Conservation (phyloP, 352 stramenopile species). For the Pythium periplocum region DNA sequence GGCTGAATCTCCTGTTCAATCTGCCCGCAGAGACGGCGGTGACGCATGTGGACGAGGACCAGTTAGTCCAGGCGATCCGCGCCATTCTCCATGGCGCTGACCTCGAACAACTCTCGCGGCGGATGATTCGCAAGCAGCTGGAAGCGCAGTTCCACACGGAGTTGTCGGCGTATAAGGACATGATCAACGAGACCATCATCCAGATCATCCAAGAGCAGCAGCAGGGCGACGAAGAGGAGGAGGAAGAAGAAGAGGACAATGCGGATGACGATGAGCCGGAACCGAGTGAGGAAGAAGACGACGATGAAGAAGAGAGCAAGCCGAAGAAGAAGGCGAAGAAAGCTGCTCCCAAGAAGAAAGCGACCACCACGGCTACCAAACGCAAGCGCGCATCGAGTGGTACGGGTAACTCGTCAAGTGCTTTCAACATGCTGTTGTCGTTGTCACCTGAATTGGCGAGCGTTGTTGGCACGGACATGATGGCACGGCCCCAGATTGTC, state of each 20-base stretch:
- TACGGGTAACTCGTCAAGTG: conserved; percentile 20
- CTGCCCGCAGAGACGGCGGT: conserved; percentile 25
- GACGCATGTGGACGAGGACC: conserved; percentile 40
- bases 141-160: conserved; percentile 72
- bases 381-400: conserved; percentile 31
- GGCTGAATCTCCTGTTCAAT: conserved; percentile 50
- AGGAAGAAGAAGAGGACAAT: conserved; percentile 5
- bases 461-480: conserved; percentile 80
- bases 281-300: conserved; percentile 28
- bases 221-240: conserved; percentile 49
- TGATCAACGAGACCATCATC: conserved; percentile 79
- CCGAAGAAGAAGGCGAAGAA: conserved; percentile 22
- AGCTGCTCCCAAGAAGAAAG: conserved; percentile 36
- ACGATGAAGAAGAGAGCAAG: conserved; percentile 40
- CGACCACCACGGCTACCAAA: conserved; percentile 29
- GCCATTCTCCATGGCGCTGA: conserved; percentile 74
- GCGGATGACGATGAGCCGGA: conserved; percentile 28
- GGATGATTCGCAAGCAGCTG: conserved; percentile 86
- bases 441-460: conserved; percentile 72
- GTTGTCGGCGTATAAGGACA: conserved; percentile 76
- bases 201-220: conserved; percentile 80
- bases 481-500: conserved; percentile 91
- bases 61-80: conserved; percentile 71
- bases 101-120: conserved; percentile 79
- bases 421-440: conserved; percentile 74